phyloP scores from a whole-genome alignment of 2,329 filamentous ascomycete genomes.

The Penicillium rolfsii region DNA sequence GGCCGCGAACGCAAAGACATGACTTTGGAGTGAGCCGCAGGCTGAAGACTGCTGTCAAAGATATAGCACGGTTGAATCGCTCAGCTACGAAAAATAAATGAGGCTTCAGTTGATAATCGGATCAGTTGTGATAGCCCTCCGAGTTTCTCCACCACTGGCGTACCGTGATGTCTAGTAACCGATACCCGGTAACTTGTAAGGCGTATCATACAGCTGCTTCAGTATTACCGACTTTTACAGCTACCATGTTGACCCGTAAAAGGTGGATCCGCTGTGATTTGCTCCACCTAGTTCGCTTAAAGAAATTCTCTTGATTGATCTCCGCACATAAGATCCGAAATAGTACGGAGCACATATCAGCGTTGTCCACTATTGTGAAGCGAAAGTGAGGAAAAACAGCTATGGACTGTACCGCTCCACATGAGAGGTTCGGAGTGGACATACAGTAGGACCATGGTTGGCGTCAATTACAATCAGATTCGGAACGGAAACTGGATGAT shows the following conservation, averaged over 20 bases:
- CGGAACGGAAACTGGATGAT: neutral
- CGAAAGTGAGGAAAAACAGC: neutral
- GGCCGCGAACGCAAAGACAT: constrained; percentile 32
- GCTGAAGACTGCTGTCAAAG: neutral
- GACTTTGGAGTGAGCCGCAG: constrained; percentile 19
- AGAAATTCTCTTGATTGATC: neutral
- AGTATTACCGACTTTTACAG: neutral
- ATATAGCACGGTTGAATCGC: neutral
- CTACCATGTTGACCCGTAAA: neutral
- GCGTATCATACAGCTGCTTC: neutral
- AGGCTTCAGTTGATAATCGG: neutral
- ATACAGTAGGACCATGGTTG: neutral
- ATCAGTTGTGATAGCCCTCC: neutral
- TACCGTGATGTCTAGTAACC: neutral
- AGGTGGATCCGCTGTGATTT: neutral
- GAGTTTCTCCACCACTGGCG: neutral
- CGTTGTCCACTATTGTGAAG: neutral
- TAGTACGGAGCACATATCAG: neutral
- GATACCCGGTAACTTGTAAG: neutral
- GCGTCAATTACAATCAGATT: neutral
- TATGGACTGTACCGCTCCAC: no score
- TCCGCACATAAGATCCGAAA: neutral
- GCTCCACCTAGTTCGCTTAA: constrained; percentile 13
- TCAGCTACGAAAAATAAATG: neutral
- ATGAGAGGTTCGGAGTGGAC: neutral